Evolutionary conservation across 1,284 basidiomycete species (phyloP), one percentile per base, ranked within the genome.

Genomic region (Ustilago trichophora): DNA sequence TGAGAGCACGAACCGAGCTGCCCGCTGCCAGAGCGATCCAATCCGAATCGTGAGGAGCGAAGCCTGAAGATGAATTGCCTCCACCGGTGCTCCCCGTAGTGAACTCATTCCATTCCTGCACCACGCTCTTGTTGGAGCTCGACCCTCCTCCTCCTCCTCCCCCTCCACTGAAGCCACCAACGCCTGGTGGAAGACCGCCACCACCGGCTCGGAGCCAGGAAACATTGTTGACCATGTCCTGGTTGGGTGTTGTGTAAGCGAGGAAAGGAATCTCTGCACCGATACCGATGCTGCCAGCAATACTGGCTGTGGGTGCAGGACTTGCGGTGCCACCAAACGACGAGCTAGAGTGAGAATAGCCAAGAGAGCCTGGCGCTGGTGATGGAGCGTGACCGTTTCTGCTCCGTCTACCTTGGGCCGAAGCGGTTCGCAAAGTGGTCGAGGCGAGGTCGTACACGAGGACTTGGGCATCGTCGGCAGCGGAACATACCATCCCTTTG

Each of bases 401-500:
- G 40, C 77, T 79, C 2, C 78, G 48, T 36, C 78, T 60, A 0
- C 80, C 80, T 43, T 80, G 78, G 2, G 78, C 78, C 2, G 75
- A 76, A 10, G 80, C 78, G 21, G 70, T 75, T 16, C 79, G 68
- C 18, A 81, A 52, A 13, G 80, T 80, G 4, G 76, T 58, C 13
- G 72, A 75, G 2, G 80, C 76, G 13, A 81, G 62, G 44, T 81
- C 80, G 40, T 80, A 81, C 6, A 81, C 78, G 1, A 81, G 63
- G 27, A 76, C 77, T 46, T 81, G 80, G 0, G 73, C 72, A 36
- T 81, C 80, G 44, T 81, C 80, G 9, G 72, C 77, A 11, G 70
- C 76, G 12, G 78, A 79, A 43, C 77, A 77, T n/a, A 81, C 72
- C 79, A 81, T 81, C 7, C 79, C 79, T 57, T 81, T 81, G 44